Percentiles rank a stretch among this genome's conserved stretches.
These are phyloP conservation scores for Fusarium continuum DNA, from an alignment of 2,329 filamentous ascomycete genomes.

Conservation along the genomic window DNA sequence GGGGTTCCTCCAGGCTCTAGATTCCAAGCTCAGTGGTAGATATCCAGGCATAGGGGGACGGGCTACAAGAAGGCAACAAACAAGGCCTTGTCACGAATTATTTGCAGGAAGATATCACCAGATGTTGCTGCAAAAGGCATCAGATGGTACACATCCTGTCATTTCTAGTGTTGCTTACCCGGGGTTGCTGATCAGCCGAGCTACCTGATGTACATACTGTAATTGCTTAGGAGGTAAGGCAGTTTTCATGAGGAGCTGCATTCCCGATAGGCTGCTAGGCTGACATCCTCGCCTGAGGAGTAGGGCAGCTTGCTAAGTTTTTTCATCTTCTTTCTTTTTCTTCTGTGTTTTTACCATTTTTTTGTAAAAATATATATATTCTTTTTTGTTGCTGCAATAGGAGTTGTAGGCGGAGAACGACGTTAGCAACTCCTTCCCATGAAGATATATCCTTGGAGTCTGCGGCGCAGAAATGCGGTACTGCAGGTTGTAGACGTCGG, in stretches of 20 bases:
- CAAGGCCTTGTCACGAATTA: background rate
- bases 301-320: no score
- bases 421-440: background rate
- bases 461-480: background rate
- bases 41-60: background rate
- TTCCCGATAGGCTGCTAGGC: no score
- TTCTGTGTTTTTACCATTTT: no score
- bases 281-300: no score
- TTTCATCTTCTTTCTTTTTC: no score
- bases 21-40: no score
- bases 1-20: no score
- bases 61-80: background rate
- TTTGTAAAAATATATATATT: no score
- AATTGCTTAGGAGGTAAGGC: no score
- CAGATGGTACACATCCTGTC: background rate
- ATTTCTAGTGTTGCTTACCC: background rate
- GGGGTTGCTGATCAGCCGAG: background rate
- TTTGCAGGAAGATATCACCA: background rate
- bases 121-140: conserved; percentile 3
- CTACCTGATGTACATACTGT: no score
- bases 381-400: background rate
- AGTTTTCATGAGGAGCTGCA: no score
- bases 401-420: background rate
- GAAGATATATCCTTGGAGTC: background rate
- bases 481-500: background rate